Base-by-base conservation (phyloP, 2,329 filamentous ascomycete species). In the Colletotrichum euphorbiae region DNA sequence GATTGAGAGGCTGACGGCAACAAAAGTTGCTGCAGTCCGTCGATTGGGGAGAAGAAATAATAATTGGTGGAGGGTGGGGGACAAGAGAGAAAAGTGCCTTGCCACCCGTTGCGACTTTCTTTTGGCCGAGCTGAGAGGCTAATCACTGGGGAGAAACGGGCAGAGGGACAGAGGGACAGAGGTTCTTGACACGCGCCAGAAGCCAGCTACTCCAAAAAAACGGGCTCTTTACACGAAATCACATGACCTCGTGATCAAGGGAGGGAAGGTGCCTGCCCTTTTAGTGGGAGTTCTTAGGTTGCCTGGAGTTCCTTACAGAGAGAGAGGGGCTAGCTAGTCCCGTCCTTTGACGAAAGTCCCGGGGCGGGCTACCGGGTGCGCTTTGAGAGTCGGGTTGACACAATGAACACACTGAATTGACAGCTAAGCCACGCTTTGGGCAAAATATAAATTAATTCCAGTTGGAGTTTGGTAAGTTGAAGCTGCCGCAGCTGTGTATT, bases 141-240 rank as follows among this genome's bases (percentile, higher is more conserved):
- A 46, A 56, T 48, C 6, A 19, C 28, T 48, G 19, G 51, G 15
- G 58, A 40, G 38, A 48, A 24, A 46, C 38, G 43, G 36, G 51
- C 21, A 45, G 38, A 38, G 12, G 21, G 21, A 24, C 21, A 42
- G 40, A 38, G 33, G 5, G 36, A 15, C 36, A 11, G 13, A 38
- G 13, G 13, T 12, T 38, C 17, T 52, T 51, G 52, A 40, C n/a
- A 64, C 51, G 62, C 52, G 54, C 33, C 8, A 36, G 33, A 31
- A 40, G 51, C 12, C 12, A 4, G 15, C 7, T 15, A 54, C 51
- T 19, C 4, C 33, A 38, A 40, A 21, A 54, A 40, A 6, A 40
- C 51, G n/a, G 65, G 54, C 31, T 64, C 46, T 69, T 56, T 31
- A 69, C 67, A 62, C 67, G 67, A 62, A 69, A 51, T 69, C 67